phyloP scores from a whole-genome alignment of 2,329 filamentous ascomycete species.

The Malbranchea zuffiana region DNA sequence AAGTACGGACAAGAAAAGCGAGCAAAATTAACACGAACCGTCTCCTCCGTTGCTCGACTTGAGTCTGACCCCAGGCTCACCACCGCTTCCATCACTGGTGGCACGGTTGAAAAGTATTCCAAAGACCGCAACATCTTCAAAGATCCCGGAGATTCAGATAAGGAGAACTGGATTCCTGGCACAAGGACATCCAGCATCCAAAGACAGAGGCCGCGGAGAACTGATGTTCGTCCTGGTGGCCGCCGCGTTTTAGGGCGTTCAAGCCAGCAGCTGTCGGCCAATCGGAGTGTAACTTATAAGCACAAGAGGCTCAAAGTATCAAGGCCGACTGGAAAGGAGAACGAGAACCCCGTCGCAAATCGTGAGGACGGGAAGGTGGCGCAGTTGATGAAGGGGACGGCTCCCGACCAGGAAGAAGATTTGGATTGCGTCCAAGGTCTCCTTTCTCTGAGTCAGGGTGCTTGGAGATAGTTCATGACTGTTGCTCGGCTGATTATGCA shows the following conservation, averaged over 20 bases:
- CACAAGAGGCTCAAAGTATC: conserved; percentile 4
- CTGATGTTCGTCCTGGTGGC: conserved; percentile 1
- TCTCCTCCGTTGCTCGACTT: conserved; percentile 52
- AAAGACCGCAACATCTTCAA: not conserved
- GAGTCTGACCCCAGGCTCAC: conserved; percentile 34
- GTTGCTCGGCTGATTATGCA: too few species aligned
- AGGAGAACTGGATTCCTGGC: conserved; percentile 72
- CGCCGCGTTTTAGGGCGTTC: conserved; percentile 7
- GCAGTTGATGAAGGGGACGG: conserved; percentile 1
- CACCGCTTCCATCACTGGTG: not conserved
- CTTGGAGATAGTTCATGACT: conserved; percentile 52
- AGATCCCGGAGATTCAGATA: conserved; percentile 68
- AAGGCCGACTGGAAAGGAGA: not conserved
- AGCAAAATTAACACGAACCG: conserved; percentile 49
- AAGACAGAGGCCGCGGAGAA: conserved; percentile 21
- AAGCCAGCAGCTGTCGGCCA: conserved; percentile 9
- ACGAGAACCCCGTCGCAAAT: not conserved
- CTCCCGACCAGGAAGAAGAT: conserved; percentile 59
- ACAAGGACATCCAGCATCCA: conserved; percentile 33
- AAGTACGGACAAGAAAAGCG: conserved; percentile 42
- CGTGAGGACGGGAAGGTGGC: not conserved
- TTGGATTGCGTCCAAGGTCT: conserved; percentile 84
- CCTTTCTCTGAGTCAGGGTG: conserved; percentile 80
- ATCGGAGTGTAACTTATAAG: conserved; percentile 1
- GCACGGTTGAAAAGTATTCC: not conserved